Evolutionary conservation across 2,329 filamentous ascomycete species (phyloP), one percentile per base, ranked within the genome.

Genomic region (Penicillium sp.): DNA sequence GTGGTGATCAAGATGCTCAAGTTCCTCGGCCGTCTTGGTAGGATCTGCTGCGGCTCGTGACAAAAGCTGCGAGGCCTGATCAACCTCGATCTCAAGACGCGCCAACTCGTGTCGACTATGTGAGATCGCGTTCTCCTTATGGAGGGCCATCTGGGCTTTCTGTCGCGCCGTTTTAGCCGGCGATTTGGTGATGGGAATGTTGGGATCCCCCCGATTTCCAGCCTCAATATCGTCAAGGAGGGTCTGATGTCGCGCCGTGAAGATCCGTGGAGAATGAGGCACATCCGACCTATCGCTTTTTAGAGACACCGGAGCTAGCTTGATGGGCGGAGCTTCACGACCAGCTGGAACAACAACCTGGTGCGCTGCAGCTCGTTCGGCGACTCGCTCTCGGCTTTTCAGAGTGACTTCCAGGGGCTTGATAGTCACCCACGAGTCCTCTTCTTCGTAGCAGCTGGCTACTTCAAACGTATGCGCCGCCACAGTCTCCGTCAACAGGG

Each of bases 401-500:
- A 60, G 54, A 4, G 71, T 55, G 4, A 69, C 46, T 26, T 71
- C 68, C 65, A 64, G 72, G 26, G 68, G 68, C 37, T 70, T 77
- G 16, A 61, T 55, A 14, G 55, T 62, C 16, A 61, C 48, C 62
- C 71, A 71, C 2, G 53, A 55, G 14, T 46, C 25, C 10, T 67
- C 67, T 19, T 69, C 59, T 28, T 82, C 77, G 16, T 72, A 64
- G 7, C 79, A 77, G 26, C 67, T 62, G 19, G 83, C 86, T 10
- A 93, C 76, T 70, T 91, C 85, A 43, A 82, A 80, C 4, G 73
- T 68, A 52, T 75, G 71, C 16, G 67, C 66, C 26, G 71, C 68
- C 26, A 78, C 65, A 84, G n/a, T 75, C 65, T 92, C 88, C 1
- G 84, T 80, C 55, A 89, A 81, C 4, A 90, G 72, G 4, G 85